A percentile compares a stretch with the other conserved stretches of the same genome.
These are phyloP conservation scores for Irpex lacteus DNA, from an alignment of 1,284 basidiomycete genomes.

Conservation along the genomic window DNA sequence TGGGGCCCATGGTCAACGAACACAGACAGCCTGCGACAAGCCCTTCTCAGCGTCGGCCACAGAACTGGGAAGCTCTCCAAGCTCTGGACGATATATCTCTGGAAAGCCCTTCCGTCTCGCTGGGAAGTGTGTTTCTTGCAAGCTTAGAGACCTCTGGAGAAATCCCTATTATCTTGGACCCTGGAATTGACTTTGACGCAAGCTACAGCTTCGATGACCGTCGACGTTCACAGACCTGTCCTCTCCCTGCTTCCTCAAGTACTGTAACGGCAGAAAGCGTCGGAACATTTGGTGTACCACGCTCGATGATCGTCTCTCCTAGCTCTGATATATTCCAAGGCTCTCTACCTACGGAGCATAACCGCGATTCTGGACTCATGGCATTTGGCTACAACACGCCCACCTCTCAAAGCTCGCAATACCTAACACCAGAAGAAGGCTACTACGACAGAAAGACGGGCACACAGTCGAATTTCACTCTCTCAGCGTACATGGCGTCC, in stretches of 20 bases:
- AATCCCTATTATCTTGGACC: conserved; percentile 53
- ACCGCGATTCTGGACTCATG: neutral
- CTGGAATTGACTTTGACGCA: conserved; percentile 13
- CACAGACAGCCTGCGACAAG: neutral
- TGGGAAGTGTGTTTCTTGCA: conserved; percentile 37
- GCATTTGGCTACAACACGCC: conserved; percentile 3
- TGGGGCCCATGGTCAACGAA: neutral
- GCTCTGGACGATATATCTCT: conserved; percentile 41
- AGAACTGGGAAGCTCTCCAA: conserved; percentile 32
- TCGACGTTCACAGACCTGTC: neutral
- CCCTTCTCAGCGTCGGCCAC: conserved; percentile 15
- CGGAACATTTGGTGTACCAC: conserved; percentile 27
- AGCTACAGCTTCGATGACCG: neutral
- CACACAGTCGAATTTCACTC: conserved; percentile 18
- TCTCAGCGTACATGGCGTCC: conserved; percentile 22
- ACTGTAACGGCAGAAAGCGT: conserved; percentile 19
- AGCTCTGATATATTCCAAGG: neutral
- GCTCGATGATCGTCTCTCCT: neutral
- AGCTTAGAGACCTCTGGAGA: conserved; percentile 45
- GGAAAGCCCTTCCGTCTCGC: conserved; percentile 43
- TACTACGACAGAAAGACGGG: conserved; percentile 11
- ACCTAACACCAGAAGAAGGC: neutral
- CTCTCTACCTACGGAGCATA: neutral
- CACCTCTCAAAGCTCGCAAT: conserved; percentile 3
- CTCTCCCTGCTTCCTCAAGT: conserved; percentile 17